These are phyloP conservation scores for Raphanus sativus DNA, from an alignment of 345 rosid species.

Conservation along the genomic window DNA sequence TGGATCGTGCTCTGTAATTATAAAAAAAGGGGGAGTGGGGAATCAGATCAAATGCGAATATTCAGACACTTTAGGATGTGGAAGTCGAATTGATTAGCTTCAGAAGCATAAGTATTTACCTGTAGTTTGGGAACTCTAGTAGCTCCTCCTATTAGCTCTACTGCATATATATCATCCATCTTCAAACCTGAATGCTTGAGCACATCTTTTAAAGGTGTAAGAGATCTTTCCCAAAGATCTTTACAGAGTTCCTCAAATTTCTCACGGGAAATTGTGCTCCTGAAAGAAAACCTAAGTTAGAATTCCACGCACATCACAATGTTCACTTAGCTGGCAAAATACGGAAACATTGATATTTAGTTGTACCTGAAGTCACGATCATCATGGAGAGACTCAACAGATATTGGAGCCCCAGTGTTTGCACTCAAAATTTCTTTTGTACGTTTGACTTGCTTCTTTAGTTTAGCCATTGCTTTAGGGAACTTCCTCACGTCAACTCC, in stretches of 20 bases:
- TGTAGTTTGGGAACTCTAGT: constrained; percentile 98
- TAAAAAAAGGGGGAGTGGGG: background rate
- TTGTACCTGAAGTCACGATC: constrained; percentile 91
- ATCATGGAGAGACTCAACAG: constrained; percentile 89
- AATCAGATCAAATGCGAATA: background rate
- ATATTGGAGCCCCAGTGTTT: constrained; percentile 81
- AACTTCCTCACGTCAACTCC: constrained; percentile 88
- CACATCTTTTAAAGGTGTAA: constrained; percentile 74
- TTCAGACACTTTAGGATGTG: background rate
- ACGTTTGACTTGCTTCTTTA: constrained; percentile 97
- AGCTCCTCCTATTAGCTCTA: constrained; percentile 96
- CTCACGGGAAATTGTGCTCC: constrained; percentile 94
- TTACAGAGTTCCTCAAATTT: constrained; percentile 94
- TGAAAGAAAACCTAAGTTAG: constrained; percentile 36
- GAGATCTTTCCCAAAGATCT: constrained; percentile 91
- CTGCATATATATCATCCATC: constrained; percentile 77
- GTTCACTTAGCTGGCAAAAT: constrained; percentile 4
- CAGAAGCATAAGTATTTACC: constrained; percentile 48
- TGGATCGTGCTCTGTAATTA: constrained; percentile 76
- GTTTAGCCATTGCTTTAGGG: constrained; percentile 97
- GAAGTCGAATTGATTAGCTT: constrained; percentile 4
- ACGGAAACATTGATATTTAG: background rate
- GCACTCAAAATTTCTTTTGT: constrained; percentile 98
- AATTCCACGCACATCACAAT: background rate
- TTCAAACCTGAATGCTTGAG: constrained; percentile 73